phyloP scores from a whole-genome alignment of 805 yeast genomes.

The Candida peoriensis region DNA sequence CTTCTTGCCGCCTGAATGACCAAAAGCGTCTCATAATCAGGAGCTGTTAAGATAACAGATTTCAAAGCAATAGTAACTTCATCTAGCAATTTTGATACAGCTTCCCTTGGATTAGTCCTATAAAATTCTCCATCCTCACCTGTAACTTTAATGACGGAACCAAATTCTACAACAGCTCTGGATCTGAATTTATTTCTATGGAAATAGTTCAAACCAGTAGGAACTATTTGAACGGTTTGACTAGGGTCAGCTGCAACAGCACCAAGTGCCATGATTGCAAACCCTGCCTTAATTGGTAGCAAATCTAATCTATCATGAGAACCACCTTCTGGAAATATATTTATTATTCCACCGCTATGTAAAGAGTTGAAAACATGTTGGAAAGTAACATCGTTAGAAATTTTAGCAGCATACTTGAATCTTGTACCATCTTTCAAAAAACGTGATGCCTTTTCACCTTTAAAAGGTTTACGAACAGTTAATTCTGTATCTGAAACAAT shows the following conservation, averaged over 20 bases:
- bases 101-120: conserved; percentile 60
- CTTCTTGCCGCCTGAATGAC: conserved; percentile 94
- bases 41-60: conserved; percentile 89
- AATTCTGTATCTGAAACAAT: conserved; percentile 71
- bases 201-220: conserved; percentile 95
- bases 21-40: conserved; percentile 88
- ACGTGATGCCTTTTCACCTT: conserved; percentile 39
- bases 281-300: conserved; percentile 92
- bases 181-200: conserved; percentile 92
- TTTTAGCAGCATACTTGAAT: conserved; percentile 72
- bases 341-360: conserved; percentile 73
- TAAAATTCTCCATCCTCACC: conserved; percentile 60
- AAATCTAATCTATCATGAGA: conserved; percentile 91
- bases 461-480: conserved; percentile 61
- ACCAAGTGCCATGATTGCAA: conserved; percentile 95
- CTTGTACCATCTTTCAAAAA: conserved; percentile 52
- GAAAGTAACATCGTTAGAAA: conserved; percentile 80
- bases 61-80: conserved; percentile 69
- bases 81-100: conserved; percentile 69
- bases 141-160: conserved; percentile 72
- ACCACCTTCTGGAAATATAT: conserved; percentile 97
- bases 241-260: conserved; percentile 75
- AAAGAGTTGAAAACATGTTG: conserved; percentile 78
- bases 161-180: conserved; percentile 91
- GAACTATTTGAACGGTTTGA: conserved; percentile 79